Evolutionary conservation across 805 yeast species (phyloP).

Genomic region (Yarrowia bubula): DNA sequence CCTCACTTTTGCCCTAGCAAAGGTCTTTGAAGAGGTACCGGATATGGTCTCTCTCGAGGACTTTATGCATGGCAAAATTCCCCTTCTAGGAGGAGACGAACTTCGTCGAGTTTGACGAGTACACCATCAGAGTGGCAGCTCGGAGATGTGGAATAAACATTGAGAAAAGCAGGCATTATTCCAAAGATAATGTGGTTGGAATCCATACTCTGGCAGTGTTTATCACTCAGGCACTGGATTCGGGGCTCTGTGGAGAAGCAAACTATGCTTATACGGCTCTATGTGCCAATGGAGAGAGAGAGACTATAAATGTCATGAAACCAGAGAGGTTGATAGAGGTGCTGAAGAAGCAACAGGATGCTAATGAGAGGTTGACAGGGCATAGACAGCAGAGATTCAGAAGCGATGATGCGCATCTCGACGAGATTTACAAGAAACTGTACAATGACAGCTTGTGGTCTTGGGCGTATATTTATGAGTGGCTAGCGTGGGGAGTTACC

Average conservation of each 20-base stretch:
- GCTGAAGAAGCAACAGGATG: background rate
- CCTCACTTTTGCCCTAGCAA: no score
- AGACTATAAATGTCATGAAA: background rate
- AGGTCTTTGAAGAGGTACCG: no score
- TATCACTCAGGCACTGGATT: background rate
- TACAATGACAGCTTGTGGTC: background rate
- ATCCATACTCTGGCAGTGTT: background rate
- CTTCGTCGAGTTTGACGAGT: background rate
- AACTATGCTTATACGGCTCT: slow-evolving; percentile 3
- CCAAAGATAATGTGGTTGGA: background rate
- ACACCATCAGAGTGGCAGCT: background rate
- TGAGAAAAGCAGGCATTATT: background rate
- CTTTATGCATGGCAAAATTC: background rate
- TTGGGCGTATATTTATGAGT: background rate
- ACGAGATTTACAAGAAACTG: background rate
- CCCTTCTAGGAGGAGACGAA: background rate
- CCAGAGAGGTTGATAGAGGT: background rate
- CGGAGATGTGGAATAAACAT: background rate
- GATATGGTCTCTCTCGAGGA: background rate
- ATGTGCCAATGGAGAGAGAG: background rate
- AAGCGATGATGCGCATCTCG: background rate
- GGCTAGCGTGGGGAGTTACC: background rate
- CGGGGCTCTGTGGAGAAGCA: background rate
- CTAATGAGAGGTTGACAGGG: background rate
- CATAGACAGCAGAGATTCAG: background rate